Percentiles rank a stretch among this genome's conserved stretches.
phyloP scores from a whole-genome alignment of 345 rosid genomes.

The Noccaea caerulescens region DNA sequence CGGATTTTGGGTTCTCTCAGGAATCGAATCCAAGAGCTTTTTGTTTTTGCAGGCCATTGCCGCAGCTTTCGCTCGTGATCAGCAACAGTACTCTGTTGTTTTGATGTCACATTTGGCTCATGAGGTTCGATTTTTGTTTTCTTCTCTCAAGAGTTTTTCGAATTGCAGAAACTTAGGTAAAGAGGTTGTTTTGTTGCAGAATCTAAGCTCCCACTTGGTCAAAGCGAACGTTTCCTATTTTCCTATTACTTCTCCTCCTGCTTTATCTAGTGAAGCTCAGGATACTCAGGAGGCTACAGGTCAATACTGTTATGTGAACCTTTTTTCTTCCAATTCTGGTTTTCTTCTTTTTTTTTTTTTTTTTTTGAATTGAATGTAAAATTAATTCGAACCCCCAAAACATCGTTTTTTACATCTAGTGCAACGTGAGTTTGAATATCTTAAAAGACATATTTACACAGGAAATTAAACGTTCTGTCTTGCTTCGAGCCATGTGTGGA shows the following conservation, averaged over 20 bases:
- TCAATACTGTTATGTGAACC: conserved; percentile 23
- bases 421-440: too few relatives aligned
- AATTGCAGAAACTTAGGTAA: conserved; percentile 23
- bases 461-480: too few relatives aligned
- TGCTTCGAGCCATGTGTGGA: too few relatives aligned
- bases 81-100: conserved; percentile 56
- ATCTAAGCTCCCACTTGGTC: conserved; percentile 55
- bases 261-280: conserved; percentile 50
- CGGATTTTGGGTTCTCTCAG: not conserved
- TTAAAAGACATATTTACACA: too few relatives aligned
- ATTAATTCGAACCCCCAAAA: too few relatives aligned
- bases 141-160: not conserved
- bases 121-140: conserved; percentile 48
- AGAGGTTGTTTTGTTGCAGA: conserved; percentile 48
- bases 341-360: too few relatives aligned
- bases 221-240: conserved; percentile 48
- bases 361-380: too few relatives aligned
- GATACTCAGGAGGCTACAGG: conserved; percentile 44
- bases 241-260: conserved; percentile 73
- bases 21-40: not conserved
- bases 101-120: conserved; percentile 81
- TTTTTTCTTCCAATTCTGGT: not conserved
- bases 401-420: too few relatives aligned
- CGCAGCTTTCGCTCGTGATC: conserved; percentile 69
- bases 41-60: conserved; percentile 66